Conservation (phyloP, 257 asterid genomes). For the Agastache rugosa region DNA sequence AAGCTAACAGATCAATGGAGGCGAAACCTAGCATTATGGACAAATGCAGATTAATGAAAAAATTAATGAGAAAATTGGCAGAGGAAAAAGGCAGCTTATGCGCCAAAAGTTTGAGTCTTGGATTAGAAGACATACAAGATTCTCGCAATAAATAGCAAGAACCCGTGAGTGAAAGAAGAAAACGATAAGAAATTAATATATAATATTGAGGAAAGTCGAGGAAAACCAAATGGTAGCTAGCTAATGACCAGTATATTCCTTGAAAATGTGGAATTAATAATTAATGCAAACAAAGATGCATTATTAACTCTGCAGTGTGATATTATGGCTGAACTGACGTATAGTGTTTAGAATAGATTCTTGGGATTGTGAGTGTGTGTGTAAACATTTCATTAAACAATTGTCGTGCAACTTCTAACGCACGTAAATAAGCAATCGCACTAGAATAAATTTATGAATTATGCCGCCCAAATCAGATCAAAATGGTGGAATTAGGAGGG, state of each 20-base stretch:
- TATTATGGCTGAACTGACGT: constrained; percentile 41
- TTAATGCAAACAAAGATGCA: constrained; percentile 23
- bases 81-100: constrained; percentile 36
- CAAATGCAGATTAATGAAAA: too few relatives aligned
- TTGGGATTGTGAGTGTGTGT: background rate
- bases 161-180: constrained; percentile 33
- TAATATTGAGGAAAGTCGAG: constrained; percentile 21
- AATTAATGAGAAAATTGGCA: constrained; percentile 35
- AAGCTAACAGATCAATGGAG: too few relatives aligned
- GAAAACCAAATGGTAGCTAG: constrained; percentile 24
- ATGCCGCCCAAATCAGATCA: too few relatives aligned
- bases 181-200: constrained; percentile 18
- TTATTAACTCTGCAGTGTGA: constrained; percentile 36
- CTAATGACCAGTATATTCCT: background rate
- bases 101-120: constrained; percentile 46
- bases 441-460: too few relatives aligned
- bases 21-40: too few relatives aligned
- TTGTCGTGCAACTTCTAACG: too few relatives aligned
- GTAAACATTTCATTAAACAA: too few relatives aligned
- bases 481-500: too few relatives aligned
- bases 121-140: constrained; percentile 38
- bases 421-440: too few relatives aligned
- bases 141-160: constrained; percentile 36
- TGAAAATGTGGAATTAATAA: constrained; percentile 23
- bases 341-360: background rate